phyloP scores from a whole-genome alignment of 2,329 filamentous ascomycete genomes.

The Metarhizium rileyi region DNA sequence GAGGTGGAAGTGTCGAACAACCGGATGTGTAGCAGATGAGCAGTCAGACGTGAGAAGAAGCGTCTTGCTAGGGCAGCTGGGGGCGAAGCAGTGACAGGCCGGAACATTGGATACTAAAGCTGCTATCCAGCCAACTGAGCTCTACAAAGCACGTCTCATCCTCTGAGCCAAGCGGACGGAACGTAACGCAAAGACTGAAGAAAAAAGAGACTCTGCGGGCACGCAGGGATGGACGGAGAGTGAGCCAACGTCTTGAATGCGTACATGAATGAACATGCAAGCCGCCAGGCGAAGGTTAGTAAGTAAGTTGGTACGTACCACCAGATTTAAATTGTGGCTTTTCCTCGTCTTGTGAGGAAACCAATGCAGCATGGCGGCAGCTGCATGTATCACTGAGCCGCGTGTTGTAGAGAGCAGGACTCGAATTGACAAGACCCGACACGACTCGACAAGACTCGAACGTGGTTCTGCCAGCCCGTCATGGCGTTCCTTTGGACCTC shows the following conservation, averaged over 20 bases:
- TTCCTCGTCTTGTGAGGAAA: background rate
- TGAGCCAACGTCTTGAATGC: background rate
- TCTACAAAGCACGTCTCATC: background rate
- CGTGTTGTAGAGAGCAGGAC: too few relatives aligned
- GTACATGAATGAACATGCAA: background rate
- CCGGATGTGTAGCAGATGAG: slow-evolving; percentile 1
- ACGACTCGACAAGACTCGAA: too few relatives aligned
- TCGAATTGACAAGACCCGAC: too few relatives aligned
- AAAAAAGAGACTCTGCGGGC: background rate
- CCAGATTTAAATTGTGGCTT: background rate
- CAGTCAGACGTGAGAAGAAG: background rate
- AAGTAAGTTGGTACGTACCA: too few relatives aligned
- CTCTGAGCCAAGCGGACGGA: slow-evolving; percentile 1
- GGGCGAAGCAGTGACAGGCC: background rate
- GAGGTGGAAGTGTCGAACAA: slow-evolving; percentile 2
- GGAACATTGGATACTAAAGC: background rate
- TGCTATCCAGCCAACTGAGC: background rate
- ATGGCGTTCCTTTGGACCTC: slow-evolving; percentile 6
- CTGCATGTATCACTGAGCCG: too few relatives aligned
- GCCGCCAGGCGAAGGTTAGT: too few relatives aligned
- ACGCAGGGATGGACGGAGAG: background rate
- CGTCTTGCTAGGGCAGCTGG: background rate
- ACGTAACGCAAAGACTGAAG: slow-evolving; percentile 1
- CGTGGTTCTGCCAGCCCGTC: slow-evolving; percentile 3
- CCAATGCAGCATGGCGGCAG: background rate